Percentiles rank a stretch among this genome's conserved stretches.
phyloP scores from a whole-genome alignment of 1,284 basidiomycete species.

The Ceratobasidium sp. region DNA sequence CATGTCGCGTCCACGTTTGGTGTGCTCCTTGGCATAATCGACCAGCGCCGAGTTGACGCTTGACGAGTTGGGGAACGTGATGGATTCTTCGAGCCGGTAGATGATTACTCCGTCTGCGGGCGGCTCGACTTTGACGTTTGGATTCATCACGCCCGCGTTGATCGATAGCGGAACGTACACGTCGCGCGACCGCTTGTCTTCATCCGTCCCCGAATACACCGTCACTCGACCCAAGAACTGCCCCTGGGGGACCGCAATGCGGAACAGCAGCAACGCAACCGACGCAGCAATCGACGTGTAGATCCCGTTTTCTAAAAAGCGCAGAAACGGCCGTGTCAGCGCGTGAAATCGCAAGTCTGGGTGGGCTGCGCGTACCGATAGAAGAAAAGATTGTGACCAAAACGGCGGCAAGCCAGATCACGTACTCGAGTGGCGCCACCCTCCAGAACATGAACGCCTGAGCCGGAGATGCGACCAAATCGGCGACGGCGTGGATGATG shows the following conservation, averaged over 20 bases:
- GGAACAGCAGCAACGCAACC: constrained; percentile 85
- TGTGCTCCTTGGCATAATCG: constrained; percentile 82
- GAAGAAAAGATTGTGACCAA: constrained; percentile 87
- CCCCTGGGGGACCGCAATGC: constrained; percentile 92
- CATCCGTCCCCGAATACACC: constrained; percentile 63
- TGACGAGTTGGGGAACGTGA: constrained; percentile 93
- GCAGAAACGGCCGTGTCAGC: constrained; percentile 51
- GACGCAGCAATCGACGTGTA: constrained; percentile 91
- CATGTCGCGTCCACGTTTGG: constrained; percentile 82
- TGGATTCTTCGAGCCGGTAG: constrained; percentile 94
- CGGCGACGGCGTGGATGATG: constrained; percentile 96
- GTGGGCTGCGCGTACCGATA: not conserved
- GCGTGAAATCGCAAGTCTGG: not conserved
- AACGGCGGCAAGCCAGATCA: constrained; percentile 92
- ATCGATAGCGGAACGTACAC: constrained; percentile 83
- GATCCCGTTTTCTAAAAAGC: constrained; percentile 89
- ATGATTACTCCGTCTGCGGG: constrained; percentile 91
- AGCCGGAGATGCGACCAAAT: constrained; percentile 88
- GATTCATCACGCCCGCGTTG: constrained; percentile 70
- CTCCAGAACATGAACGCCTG: constrained; percentile 96
- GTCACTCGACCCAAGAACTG: constrained; percentile 88
- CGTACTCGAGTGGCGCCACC: constrained; percentile 90
- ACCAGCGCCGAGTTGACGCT: constrained; percentile 82
- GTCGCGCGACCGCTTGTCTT: constrained; percentile 67
- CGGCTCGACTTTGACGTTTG: constrained; percentile 77